These are phyloP conservation scores for Naganishia friedmannii DNA, from an alignment of 768 basidiomycete species.

Conservation along the genomic window DNA sequence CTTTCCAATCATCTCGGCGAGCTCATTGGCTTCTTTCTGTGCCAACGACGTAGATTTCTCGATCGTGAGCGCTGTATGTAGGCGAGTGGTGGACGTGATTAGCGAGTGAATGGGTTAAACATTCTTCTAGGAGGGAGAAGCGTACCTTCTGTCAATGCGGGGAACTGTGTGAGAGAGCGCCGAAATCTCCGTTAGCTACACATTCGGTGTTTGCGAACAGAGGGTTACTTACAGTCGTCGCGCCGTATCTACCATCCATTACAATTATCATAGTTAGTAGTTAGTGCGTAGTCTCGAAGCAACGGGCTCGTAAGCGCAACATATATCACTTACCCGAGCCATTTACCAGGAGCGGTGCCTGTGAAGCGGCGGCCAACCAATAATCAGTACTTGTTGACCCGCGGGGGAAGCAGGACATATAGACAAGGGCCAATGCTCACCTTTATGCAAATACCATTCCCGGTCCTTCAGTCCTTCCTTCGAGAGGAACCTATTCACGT, in stretches of 20 bases:
- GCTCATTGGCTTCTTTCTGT: conserved; percentile 48
- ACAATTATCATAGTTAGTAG: neutral
- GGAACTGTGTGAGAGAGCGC: neutral
- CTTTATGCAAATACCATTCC: conserved; percentile 52
- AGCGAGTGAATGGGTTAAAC: conserved; percentile 38
- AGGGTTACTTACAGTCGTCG: conserved; percentile 39
- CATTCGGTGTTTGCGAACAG: neutral
- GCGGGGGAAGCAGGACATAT: neutral
- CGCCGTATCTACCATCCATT: conserved; percentile 36
- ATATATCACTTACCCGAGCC: conserved; percentile 38
- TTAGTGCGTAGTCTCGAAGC: neutral
- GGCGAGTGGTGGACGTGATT: too few relatives aligned
- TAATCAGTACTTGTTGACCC: neutral
- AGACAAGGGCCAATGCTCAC: neutral
- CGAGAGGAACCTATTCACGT: conserved; percentile 39
- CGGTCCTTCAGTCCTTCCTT: conserved; percentile 48
- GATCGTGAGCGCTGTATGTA: conserved; percentile 42
- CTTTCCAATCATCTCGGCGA: conserved; percentile 32
- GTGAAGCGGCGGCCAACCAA: neutral
- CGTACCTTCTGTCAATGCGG: conserved; percentile 27
- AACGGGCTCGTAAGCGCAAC: too few relatives aligned
- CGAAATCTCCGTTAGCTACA: neutral
- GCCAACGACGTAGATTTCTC: conserved; percentile 42
- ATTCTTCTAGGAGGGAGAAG: conserved; percentile 36
- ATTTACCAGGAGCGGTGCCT: conserved; percentile 47